A percentile compares a stretch with the other conserved stretches of the same genome.
Evolutionary conservation across 352 stramenopile species (phyloP).

Genomic region (Phytophthora lateralis): DNA sequence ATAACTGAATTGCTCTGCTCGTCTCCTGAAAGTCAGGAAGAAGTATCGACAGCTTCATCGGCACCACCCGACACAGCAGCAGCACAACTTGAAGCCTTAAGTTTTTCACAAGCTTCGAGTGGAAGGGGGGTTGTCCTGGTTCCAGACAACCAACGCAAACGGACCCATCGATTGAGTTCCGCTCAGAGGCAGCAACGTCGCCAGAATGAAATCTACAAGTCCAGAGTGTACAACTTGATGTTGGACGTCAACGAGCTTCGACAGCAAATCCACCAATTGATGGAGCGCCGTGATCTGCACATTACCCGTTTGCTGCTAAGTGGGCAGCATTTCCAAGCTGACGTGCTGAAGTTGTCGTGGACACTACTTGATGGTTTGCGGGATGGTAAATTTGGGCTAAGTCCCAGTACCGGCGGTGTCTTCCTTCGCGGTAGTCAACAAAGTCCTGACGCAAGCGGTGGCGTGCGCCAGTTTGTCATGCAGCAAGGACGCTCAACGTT

Average conservation of each 20-base stretch:
- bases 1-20: not conserved
- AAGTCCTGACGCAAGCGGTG: constrained; percentile 10
- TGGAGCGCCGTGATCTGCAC: constrained; percentile 22
- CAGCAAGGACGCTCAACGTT: constrained; percentile 40
- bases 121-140: not conserved
- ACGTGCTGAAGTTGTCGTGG: constrained; percentile 22
- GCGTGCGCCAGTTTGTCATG: constrained; percentile 34
- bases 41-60: not conserved
- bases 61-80: not conserved
- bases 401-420: constrained; percentile 15
- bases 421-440: constrained; percentile 19
- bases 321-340: constrained; percentile 25
- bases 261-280: constrained; percentile 26
- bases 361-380: constrained; percentile 25
- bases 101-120: not conserved
- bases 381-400: constrained; percentile 7
- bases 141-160: constrained; percentile 24
- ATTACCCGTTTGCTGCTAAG: constrained; percentile 10
- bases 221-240: constrained; percentile 33
- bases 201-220: constrained; percentile 20
- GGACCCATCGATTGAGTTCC: constrained; percentile 20
- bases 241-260: constrained; percentile 40
- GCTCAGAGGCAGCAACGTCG: constrained; percentile 15
- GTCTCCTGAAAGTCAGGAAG: not conserved
- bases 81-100: not conserved